These are phyloP conservation scores for Boletellus sp. DNA, from an alignment of 768 basidiomycete genomes.

Conservation along the genomic window DNA sequence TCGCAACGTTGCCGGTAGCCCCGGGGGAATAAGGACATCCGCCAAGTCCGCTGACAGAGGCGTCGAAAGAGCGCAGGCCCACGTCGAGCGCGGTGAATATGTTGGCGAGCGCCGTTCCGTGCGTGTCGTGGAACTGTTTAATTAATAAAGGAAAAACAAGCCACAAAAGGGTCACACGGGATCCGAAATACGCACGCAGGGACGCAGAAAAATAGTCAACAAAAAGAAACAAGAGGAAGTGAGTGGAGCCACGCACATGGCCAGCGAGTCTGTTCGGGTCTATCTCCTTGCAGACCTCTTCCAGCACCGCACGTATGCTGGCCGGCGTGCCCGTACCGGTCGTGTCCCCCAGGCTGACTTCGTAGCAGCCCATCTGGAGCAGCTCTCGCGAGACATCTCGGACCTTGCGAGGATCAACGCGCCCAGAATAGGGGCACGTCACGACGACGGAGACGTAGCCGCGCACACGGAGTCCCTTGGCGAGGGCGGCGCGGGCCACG, in stretches of 20 bases:
- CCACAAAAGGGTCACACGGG: neutral
- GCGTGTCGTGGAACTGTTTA: slow-evolving; percentile 86
- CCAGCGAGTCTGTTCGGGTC: slow-evolving; percentile 69
- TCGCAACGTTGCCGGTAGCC: slow-evolving; percentile 92
- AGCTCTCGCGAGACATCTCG: slow-evolving; percentile 68
- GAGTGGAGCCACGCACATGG: slow-evolving; percentile 30
- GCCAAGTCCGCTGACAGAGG: slow-evolving; percentile 85
- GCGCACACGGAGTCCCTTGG: slow-evolving; percentile 63
- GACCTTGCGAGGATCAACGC: slow-evolving; percentile 60
- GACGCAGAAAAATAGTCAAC: slow-evolving; percentile 20
- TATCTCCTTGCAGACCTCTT: slow-evolving; percentile 60
- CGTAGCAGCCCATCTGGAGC: slow-evolving; percentile 89
- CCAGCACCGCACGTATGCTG: slow-evolving; percentile 63
- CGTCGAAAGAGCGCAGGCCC: slow-evolving; percentile 79
- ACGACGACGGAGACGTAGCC: slow-evolving; percentile 87
- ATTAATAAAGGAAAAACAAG: neutral
- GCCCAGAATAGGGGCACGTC: slow-evolving; percentile 84
- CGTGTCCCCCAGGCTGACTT: slow-evolving; percentile 90
- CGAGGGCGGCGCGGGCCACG: slow-evolving; percentile 59
- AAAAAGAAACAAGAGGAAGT: slow-evolving; percentile 18
- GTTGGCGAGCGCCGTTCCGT: slow-evolving; percentile 77
- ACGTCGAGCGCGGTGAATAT: slow-evolving; percentile 65
- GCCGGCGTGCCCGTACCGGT: slow-evolving; percentile 80
- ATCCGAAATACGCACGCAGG: neutral
- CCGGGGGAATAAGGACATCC: slow-evolving; percentile 97